Evolutionary conservation across 129 eudicot species (phyloP).

Genomic region (Flaveria trinervia): DNA sequence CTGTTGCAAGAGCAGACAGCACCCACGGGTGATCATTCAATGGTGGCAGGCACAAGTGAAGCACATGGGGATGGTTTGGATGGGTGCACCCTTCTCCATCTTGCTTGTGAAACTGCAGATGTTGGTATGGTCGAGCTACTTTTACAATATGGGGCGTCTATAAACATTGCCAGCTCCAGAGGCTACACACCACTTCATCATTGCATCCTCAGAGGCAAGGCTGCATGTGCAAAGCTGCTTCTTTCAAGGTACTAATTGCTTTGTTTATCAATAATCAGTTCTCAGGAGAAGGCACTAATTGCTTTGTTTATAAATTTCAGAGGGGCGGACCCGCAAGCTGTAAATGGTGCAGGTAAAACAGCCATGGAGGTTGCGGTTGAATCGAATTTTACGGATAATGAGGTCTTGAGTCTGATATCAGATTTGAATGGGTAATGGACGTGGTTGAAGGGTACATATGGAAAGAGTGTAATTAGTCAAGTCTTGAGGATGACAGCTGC

Average conservation of each 20-base stretch:
- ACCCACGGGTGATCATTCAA: not conserved
- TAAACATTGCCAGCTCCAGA: slow-evolving; percentile 63
- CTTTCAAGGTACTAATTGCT: slow-evolving; percentile 56
- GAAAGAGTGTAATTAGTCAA: slow-evolving; percentile 15
- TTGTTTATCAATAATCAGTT: not conserved
- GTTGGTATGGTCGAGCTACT: slow-evolving; percentile 94
- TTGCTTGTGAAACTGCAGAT: slow-evolving; percentile 87
- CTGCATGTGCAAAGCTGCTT: slow-evolving; percentile 71
- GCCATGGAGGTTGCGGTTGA: slow-evolving; percentile 65
- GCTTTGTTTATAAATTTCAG: slow-evolving; percentile 37
- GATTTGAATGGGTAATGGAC: slow-evolving; percentile 44
- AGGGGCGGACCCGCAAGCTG: slow-evolving; percentile 78
- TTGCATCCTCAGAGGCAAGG: slow-evolving; percentile 73
- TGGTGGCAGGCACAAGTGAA: slow-evolving; percentile 51
- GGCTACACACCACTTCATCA: slow-evolving; percentile 80
- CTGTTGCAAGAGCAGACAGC: slow-evolving; percentile 65
- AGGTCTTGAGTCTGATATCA: slow-evolving; percentile 60
- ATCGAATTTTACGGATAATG: slow-evolving; percentile 65
- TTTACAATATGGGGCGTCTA: slow-evolving; percentile 75
- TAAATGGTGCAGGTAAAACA: slow-evolving; percentile 62
- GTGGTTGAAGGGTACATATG: slow-evolving; percentile 18
- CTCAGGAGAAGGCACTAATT: not conserved
- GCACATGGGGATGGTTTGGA: slow-evolving; percentile 39
- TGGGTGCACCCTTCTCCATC: slow-evolving; percentile 78
- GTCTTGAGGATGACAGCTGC: not conserved